Evolutionary conservation across 1,139 yeast genomes (phyloP), one percentile per base, ranked within the genome.

Genomic region (Protomyces inundatus): DNA sequence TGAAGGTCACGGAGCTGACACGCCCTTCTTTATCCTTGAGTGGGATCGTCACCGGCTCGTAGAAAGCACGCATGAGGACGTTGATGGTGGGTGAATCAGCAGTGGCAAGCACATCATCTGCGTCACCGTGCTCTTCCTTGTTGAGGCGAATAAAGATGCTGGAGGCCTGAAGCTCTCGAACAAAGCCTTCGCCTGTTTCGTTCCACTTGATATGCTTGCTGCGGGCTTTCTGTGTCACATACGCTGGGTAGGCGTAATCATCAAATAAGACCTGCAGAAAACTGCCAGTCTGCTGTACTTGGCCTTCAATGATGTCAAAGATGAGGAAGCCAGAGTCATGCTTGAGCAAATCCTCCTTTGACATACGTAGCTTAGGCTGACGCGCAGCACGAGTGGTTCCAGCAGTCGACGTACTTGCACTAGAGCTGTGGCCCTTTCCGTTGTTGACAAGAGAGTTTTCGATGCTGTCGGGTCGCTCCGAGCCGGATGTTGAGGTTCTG

Each of bases 91-190:
- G 86, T 59, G 90, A 75, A 1, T 83, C 81, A 10, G 83, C 77
- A 71, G 86, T 90, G 14, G 88, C 86, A 66, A 86, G 69, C 9
- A 83, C 75, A 60, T 84, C 84, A 67, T 84, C 86, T 36, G 81
- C 80, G 71, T 86, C 78, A 71, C 82, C 81, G 14, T 55, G 23
- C 7, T 58, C 52, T 64, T 82, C 79, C 69, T 80, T 82, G 76
- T 73, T 81, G 50, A 88, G 74, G 71, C 89, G 82, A 74, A 91
- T 80, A 6, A 82, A 79, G 0, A 85, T 80, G 64, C 80, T 77
- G 1, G 97, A 89, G 80, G 84, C 83, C 53, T 86, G 90, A 64
- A 91, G 79, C 73, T 90, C 96, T 67, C 85, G 86, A 65, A 91
- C 79, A 68, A 85, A 76, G 34, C 78, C 84, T 75, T 90, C 97